Evolutionary conservation across 495 filamentous ascomycete species (phyloP).

Genomic region (Parathielavia appendiculata): DNA sequence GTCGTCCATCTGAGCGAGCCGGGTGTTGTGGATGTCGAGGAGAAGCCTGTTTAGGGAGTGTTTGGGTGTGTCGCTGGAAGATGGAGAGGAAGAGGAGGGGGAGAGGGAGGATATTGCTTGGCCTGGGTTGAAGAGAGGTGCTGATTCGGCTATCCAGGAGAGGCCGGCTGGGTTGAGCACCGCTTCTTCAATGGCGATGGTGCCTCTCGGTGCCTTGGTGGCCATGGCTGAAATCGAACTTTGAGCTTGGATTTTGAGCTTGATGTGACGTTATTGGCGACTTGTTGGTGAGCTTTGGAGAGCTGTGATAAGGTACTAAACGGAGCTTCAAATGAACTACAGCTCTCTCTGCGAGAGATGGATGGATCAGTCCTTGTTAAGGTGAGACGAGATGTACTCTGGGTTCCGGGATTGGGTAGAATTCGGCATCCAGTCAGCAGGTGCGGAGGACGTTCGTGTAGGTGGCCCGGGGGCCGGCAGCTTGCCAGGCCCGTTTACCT

Average conservation of each 20-base stretch:
- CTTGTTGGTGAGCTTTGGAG: no score
- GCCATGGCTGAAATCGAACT: slow-evolving; percentile 16
- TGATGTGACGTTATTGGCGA: not conserved
- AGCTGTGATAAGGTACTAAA: no score
- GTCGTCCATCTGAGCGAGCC: slow-evolving; percentile 50
- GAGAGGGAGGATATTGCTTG: slow-evolving; percentile 6
- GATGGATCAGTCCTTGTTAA: no score
- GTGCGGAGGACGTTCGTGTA: no score
- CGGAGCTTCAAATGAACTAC: no score
- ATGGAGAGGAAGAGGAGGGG: slow-evolving; percentile 1
- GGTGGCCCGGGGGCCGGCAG: no score
- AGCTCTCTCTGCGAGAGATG: no score
- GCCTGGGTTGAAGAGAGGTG: slow-evolving; percentile 30
- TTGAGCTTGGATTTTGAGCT: not conserved
- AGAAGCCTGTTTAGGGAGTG: slow-evolving; percentile 20
- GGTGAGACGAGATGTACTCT: no score
- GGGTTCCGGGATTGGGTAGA: no score
- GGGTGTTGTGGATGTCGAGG: slow-evolving; percentile 44
- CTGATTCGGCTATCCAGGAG: slow-evolving; percentile 26
- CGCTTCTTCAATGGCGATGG: slow-evolving; percentile 53
- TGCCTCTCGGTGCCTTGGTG: slow-evolving; percentile 44
- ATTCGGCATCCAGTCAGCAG: no score
- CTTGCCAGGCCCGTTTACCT: no score
- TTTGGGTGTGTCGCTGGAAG: not conserved
- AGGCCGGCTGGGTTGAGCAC: slow-evolving; percentile 46